Evolutionary conservation across 495 filamentous ascomycete species (phyloP).

Genomic region (Lepidopterella palustris): DNA sequence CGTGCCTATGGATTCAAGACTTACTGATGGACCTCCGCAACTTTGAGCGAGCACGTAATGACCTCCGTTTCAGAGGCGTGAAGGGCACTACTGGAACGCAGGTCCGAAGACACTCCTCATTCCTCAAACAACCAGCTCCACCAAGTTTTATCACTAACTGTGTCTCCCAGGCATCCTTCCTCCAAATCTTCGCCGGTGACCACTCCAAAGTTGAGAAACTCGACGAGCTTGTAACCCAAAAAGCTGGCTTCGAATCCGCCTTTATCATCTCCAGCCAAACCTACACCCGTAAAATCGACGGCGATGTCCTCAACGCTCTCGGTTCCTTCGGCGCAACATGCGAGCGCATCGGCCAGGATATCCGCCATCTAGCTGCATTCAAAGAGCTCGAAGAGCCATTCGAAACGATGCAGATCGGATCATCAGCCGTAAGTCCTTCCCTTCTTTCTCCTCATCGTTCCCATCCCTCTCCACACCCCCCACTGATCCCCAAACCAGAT

Average conservation of each 20-base stretch:
- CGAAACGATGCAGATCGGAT: conserved; percentile 63
- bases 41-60: conserved; percentile 65
- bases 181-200: conserved; percentile 76
- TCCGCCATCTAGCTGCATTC: conserved; percentile 68
- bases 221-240: conserved; percentile 67
- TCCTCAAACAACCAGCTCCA: conserved; percentile 2
- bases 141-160: conserved; percentile 23
- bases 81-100: conserved; percentile 65
- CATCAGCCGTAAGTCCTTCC: conserved; percentile 10
- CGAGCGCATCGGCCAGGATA: conserved; percentile 65
- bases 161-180: conserved; percentile 60
- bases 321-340: conserved; percentile 76
- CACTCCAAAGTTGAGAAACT: conserved; percentile 69
- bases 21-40: conserved; percentile 80
- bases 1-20: conserved; percentile 81
- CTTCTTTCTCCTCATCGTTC: conserved; percentile 5
- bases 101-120: too few species aligned
- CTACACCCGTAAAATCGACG: conserved; percentile 79
- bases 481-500: conserved; percentile 20
- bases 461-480: neutral
- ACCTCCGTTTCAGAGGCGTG: conserved; percentile 71
- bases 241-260: conserved; percentile 70
- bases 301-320: conserved; percentile 72
- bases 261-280: conserved; percentile 75
- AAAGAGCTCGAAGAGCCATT: conserved; percentile 93